Percentiles rank a stretch among this genome's conserved stretches.
Conservation (phyloP, 2,329 filamentous ascomycete genomes). For the Calonectria fujianensis region DNA sequence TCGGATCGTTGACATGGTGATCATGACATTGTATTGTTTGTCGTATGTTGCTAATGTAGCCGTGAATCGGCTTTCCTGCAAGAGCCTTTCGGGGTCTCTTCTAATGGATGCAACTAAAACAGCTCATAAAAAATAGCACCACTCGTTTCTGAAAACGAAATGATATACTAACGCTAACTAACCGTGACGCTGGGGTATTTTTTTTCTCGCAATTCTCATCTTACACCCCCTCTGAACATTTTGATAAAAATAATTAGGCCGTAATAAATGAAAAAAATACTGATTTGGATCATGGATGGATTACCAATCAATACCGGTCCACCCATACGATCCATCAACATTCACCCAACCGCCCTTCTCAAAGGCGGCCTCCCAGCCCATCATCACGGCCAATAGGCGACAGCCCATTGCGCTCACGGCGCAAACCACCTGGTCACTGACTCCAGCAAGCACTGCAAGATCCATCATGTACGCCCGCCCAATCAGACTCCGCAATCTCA, state of each 20-base stretch:
- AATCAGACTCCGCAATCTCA: slow-evolving; percentile 82
- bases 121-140: slow-evolving; percentile 39
- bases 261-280: not conserved
- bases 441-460: slow-evolving; percentile 81
- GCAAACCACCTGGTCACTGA: slow-evolving; percentile 84
- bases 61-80: slow-evolving; percentile 29
- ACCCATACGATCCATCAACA: slow-evolving; percentile 82
- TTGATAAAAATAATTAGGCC: slow-evolving; percentile 22
- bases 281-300: not conserved
- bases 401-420: slow-evolving; percentile 84
- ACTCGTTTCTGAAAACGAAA: slow-evolving; percentile 43
- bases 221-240: slow-evolving; percentile 19
- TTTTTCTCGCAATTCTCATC: slow-evolving; percentile 31
- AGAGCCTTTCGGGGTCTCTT: slow-evolving; percentile 3
- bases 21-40: slow-evolving; percentile 7
- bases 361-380: slow-evolving; percentile 86
- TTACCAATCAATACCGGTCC: slow-evolving; percentile 70
- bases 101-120: slow-evolving; percentile 26
- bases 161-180: slow-evolving; percentile 46
- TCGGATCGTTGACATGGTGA: not conserved
- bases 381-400: slow-evolving; percentile 86
- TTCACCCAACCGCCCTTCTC: slow-evolving; percentile 81
- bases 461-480: slow-evolving; percentile 90
- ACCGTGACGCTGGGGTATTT: slow-evolving; percentile 37
- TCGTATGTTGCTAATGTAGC: slow-evolving; percentile 16